Conservation (phyloP, 306 rosid genomes). For the Vigna nakashimae region DNA sequence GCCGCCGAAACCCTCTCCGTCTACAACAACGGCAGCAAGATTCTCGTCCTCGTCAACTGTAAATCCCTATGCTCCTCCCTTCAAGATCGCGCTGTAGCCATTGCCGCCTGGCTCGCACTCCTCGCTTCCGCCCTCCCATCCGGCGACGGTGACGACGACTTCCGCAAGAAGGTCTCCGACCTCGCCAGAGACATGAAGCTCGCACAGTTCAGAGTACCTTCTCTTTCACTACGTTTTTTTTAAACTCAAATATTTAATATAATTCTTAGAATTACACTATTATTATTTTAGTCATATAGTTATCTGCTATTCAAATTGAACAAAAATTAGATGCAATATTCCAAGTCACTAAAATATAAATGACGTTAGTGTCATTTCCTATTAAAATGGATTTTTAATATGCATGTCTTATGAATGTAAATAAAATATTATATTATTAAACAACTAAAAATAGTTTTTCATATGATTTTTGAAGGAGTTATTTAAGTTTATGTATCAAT, state of each 20-base stretch:
- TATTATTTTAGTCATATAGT: neutral
- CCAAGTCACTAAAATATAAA: neutral
- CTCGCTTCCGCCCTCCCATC: slow-evolving; percentile 23
- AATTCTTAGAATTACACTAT: too few species aligned
- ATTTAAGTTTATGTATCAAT: too few species aligned
- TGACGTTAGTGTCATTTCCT: neutral
- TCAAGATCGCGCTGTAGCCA: neutral
- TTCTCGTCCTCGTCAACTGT: neutral
- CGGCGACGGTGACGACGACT: neutral
- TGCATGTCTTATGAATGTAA: neutral
- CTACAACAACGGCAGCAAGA: slow-evolving; percentile 17
- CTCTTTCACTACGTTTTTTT: neutral
- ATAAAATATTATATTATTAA: neutral
- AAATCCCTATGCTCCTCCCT: neutral
- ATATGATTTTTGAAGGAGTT: neutral
- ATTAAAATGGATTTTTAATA: neutral
- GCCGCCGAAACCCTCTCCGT: neutral
- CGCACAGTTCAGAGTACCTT: slow-evolving; percentile 52
- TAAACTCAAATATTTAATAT: too few species aligned
- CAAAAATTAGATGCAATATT: neutral
- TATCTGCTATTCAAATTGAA: neutral
- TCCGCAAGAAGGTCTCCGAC: slow-evolving; percentile 35
- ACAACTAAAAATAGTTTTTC: neutral
- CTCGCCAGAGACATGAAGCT: slow-evolving; percentile 63
- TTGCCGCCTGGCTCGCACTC: slow-evolving; percentile 9